Percentiles rank a stretch among this genome's conserved stretches.
phyloP scores from a whole-genome alignment of 768 basidiomycete species.

The Serendipita vermifera region DNA sequence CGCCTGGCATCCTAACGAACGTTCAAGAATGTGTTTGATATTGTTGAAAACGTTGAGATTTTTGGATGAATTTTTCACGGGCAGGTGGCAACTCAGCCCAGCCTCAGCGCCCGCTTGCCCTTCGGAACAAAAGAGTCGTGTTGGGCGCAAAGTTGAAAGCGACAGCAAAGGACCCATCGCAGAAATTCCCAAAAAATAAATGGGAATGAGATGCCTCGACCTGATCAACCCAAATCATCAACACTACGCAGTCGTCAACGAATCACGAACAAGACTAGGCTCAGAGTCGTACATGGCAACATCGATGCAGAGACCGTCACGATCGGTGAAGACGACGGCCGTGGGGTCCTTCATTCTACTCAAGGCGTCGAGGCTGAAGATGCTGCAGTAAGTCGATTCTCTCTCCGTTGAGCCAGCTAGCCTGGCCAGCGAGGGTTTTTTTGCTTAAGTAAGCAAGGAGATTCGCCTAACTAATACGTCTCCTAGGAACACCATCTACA shows the following conservation, averaged over 20 bases:
- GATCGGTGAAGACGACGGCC: constrained; percentile 70
- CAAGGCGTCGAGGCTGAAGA: constrained; percentile 88
- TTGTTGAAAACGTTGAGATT: no score
- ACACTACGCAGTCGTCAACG: constrained; percentile 60
- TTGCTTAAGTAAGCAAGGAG: constrained; percentile 5
- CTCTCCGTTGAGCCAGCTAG: constrained; percentile 9
- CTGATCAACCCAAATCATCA: constrained; percentile 7
- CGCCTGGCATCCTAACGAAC: no score
- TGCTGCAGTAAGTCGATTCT: constrained; percentile 63
- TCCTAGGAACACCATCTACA: constrained; percentile 45
- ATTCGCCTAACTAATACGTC: constrained; percentile 32
- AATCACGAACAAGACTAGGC: constrained; percentile 85
- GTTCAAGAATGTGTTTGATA: no score
- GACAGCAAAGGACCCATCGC: constrained; percentile 1
- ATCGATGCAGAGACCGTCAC: constrained; percentile 71
- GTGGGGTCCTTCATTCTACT: constrained; percentile 64
- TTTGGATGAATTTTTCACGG: background rate
- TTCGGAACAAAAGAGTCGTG: no score
- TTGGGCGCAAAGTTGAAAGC: constrained; percentile 3
- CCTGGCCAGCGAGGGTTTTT: background rate
- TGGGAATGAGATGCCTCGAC: constrained; percentile 5
- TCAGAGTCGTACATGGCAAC: constrained; percentile 69
- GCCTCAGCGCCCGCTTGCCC: background rate
- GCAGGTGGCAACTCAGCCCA: background rate
- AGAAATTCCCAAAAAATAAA: constrained; percentile 1